phyloP scores from a whole-genome alignment of 306 rosid species.

The Dicorynia guianensis region DNA sequence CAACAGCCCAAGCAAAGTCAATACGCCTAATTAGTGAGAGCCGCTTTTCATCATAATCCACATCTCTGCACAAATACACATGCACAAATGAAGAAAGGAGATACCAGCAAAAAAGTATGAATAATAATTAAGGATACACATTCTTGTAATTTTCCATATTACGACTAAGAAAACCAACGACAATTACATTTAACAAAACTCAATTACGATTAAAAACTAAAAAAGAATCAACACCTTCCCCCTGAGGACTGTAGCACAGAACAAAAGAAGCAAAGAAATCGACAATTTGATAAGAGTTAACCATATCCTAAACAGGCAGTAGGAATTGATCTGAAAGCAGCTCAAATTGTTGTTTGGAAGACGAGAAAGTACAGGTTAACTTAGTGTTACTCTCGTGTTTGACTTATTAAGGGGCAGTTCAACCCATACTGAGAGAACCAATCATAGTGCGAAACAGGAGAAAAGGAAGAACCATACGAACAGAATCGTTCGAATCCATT shows the following conservation, averaged over 20 bases:
- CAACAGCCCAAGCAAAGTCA: conserved; percentile 93
- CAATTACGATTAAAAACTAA: neutral
- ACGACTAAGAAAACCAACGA: neutral
- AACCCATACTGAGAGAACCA: conserved; percentile 33
- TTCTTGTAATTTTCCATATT: neutral
- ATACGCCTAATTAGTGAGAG: conserved; percentile 73
- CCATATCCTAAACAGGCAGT: too few relatives aligned
- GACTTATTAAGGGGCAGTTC: too few relatives aligned
- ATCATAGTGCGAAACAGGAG: neutral
- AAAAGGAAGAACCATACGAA: conserved; percentile 52
- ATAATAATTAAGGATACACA: neutral
- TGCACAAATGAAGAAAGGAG: neutral
- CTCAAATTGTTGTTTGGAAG: conserved; percentile 2
- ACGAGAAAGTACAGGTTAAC: neutral
- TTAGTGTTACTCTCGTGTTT: too few relatives aligned
- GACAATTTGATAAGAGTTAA: neutral
- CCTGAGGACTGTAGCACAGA: neutral
- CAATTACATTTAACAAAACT: neutral
- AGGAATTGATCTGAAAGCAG: too few relatives aligned
- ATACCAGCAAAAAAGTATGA: neutral
- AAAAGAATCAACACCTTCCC: neutral
- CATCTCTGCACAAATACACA: conserved; percentile 57
- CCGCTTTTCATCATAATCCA: conserved; percentile 85
- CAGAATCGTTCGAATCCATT: conserved; percentile 85
- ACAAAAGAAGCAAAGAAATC: neutral